Base-by-base conservation (phyloP, 768 basidiomycete genomes). In the Strobilomyces dryophilus region DNA sequence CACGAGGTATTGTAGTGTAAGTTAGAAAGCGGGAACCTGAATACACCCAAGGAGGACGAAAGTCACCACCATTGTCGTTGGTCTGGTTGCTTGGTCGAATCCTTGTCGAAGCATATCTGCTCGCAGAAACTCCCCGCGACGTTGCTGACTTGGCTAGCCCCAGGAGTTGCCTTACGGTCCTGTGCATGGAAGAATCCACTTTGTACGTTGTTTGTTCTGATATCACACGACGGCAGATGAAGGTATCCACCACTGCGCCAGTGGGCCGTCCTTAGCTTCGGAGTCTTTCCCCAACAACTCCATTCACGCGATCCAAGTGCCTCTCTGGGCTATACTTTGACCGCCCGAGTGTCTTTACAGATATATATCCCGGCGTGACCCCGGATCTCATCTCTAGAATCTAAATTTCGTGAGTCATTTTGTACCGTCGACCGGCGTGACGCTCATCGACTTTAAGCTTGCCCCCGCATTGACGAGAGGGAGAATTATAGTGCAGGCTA, bases 21-120 rank as follows among this genome's bases (percentile, higher is more conserved):
- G 76, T 80, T 41, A 82, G 67, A 51, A 83, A 62, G 49, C 77
- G 74, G 29, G 80, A 73, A 26, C 72, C 67, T 37, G 74, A 71
- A 61, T 83, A 84, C 40, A 83, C 76, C 83, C 83, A 84, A 41
- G 79, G 74, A 32, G 83, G 81, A 45, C 83, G 74, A 60, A 81
- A 79, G 63, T 84, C 83, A 24, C 39, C 46, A 20, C 21, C 55
- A 20, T 68, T 54, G 49, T 71, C 59, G 29, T 56, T 26, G 8
- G 21, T 45, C n/a, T 17, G 62, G 34, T 8, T 48, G 4, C 39
- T 53, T 42, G 26, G 52, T 31, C n/a, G 54, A 42, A 58, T 36
- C 35, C 41, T 53, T 20, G 65, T 61, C 24, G 63, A 63, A 34
- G 49, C 40, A 39, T 47, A 18, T 54, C 55, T 63, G 48, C 41